Conservation (phyloP, 805 yeast genomes). For the Lachancea sp. region DNA sequence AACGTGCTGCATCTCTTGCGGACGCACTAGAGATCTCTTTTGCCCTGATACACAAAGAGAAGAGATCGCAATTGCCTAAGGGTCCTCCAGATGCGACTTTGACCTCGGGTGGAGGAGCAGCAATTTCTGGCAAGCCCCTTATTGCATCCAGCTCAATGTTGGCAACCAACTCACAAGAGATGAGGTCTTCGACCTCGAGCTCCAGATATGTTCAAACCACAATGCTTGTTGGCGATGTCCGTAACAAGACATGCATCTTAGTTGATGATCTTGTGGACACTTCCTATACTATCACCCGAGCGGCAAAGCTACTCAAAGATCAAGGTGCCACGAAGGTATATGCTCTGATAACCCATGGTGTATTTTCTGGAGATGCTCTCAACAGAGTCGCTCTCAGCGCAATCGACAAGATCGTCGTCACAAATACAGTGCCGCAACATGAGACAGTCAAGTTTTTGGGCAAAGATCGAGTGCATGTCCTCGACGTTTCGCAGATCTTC, state of each 20-base stretch:
- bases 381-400: constrained; percentile 57
- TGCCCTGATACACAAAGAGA: constrained; percentile 92
- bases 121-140: constrained; percentile 19
- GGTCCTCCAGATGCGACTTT: constrained; percentile 32
- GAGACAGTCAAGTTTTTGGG: constrained; percentile 49
- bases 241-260: constrained; percentile 77
- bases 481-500: constrained; percentile 82
- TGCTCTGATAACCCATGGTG: constrained; percentile 87
- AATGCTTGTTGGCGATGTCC: constrained; percentile 94
- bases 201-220: constrained; percentile 59
- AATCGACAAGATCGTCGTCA: constrained; percentile 79
- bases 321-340: constrained; percentile 86
- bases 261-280: constrained; percentile 94
- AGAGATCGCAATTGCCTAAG: constrained; percentile 45
- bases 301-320: constrained; percentile 84
- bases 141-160: constrained; percentile 17
- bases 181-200: constrained; percentile 21
- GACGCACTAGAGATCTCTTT: constrained; percentile 83
- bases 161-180: constrained; percentile 15
- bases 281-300: constrained; percentile 83
- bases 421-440: constrained; percentile 86
- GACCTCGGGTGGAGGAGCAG: constrained; percentile 24
- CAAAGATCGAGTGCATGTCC: constrained; percentile 56
- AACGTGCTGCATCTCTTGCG: constrained; percentile 90
- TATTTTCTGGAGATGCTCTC: constrained; percentile 87